Evolutionary conservation across 371 early-diverging fungal genomes (phyloP).

Genomic region (Blastocladiella emersonii): DNA sequence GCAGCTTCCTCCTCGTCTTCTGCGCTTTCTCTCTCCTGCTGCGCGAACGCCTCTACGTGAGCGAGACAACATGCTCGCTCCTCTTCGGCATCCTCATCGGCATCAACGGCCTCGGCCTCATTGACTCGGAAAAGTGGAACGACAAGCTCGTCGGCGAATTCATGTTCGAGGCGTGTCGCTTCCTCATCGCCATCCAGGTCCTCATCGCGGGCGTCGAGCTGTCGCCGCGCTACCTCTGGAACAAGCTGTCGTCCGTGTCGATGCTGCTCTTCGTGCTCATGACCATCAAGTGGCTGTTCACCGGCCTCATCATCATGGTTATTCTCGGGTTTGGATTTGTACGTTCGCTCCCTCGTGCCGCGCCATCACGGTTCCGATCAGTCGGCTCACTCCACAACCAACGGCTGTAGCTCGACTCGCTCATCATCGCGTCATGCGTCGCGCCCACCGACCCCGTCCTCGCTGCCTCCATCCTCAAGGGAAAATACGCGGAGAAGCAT

Average conservation of each 20-base stretch:
- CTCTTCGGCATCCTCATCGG: slow-evolving; percentile 80
- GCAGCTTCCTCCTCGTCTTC: slow-evolving; percentile 77
- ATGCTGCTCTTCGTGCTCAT: slow-evolving; percentile 74
- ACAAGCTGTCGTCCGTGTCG: slow-evolving; percentile 49
- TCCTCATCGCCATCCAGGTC: slow-evolving; percentile 69
- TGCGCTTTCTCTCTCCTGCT: slow-evolving; percentile 88
- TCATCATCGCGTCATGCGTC: slow-evolving; percentile 75
- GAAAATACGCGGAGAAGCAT: slow-evolving; percentile 80
- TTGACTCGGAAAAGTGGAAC: slow-evolving; percentile 29
- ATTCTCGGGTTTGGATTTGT: slow-evolving; percentile 45
- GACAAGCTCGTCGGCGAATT: slow-evolving; percentile 20
- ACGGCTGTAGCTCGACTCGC: slow-evolving; percentile 48
- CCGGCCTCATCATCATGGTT: slow-evolving; percentile 50
- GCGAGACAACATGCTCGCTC: slow-evolving; percentile 79
- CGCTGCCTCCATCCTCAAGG: slow-evolving; percentile 84
- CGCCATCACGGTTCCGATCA: too few species aligned
- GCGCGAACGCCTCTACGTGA: slow-evolving; percentile 78
- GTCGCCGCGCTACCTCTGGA: slow-evolving; percentile 15
- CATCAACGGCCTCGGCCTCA: slow-evolving; percentile 43
- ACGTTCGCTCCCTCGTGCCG: too few species aligned
- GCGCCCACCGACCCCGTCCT: slow-evolving; percentile 95
- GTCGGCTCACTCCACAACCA: too few species aligned
- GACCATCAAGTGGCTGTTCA: slow-evolving; percentile 72
- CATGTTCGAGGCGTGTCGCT: slow-evolving; percentile 55
- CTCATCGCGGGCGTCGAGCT: slow-evolving; percentile 66